Percentiles rank a stretch among this genome's conserved stretches.
These are phyloP conservation scores for Lenwebbia sp. DNA, from an alignment of 345 rosid species.

Conservation along the genomic window DNA sequence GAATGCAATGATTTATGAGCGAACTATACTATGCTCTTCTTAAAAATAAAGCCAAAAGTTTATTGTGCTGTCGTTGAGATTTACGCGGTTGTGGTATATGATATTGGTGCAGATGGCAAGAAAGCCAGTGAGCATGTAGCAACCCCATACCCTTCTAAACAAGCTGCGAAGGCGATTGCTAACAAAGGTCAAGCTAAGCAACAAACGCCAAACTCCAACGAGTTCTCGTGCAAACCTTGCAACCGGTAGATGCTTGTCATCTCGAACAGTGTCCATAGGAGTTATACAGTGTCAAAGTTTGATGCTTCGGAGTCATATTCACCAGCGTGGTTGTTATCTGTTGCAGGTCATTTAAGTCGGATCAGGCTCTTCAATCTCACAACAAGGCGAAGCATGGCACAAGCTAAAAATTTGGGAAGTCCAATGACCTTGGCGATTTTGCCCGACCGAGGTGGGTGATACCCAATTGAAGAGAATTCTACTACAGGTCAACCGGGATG, in stretches of 20 bases:
- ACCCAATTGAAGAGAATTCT: not conserved
- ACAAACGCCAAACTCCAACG: conserved; percentile 32
- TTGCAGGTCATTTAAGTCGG: conserved; percentile 53
- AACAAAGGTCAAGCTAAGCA: conserved; percentile 25
- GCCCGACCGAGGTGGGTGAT: not conserved
- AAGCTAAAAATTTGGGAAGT: conserved; percentile 1
- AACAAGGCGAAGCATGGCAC: conserved; percentile 67
- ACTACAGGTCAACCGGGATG: not conserved
- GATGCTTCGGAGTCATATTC: not conserved
- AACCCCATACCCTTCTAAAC: conserved; percentile 77
- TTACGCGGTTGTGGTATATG: not conserved
- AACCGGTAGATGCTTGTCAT: conserved; percentile 20
- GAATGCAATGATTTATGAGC: not conserved
- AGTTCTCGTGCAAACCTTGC: conserved; percentile 50
- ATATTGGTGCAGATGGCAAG: conserved; percentile 33
- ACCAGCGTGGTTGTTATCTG: not conserved
- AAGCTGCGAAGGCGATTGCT: conserved; percentile 28
- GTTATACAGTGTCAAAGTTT: not conserved
- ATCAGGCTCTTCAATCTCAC: conserved; percentile 61
- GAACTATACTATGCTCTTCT: not conserved
- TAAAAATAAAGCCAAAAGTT: not conserved
- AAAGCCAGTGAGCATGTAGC: conserved; percentile 40
- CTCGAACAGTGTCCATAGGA: not conserved
- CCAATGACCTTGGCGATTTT: not conserved
- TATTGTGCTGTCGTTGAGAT: not conserved